phyloP scores from a whole-genome alignment of 1,139 yeast species.

The Hansenula sp. region DNA sequence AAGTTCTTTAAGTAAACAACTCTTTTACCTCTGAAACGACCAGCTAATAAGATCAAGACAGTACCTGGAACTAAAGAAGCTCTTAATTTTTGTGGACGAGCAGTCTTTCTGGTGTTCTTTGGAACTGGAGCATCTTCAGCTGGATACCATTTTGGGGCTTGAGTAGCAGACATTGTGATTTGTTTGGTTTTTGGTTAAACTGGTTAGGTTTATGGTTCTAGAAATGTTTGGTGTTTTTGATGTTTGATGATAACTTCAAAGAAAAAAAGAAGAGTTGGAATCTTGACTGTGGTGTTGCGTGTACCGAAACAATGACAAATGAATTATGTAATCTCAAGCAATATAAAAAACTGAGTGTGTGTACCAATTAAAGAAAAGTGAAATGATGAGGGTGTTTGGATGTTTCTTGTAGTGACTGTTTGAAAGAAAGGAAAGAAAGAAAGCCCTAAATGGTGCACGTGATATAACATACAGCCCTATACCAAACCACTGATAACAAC shows the following conservation, averaged over 20 bases:
- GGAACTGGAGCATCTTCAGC: constrained; percentile 80
- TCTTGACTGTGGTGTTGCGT: not conserved
- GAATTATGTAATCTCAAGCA: not conserved
- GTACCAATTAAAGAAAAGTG: too few species aligned
- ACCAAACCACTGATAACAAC: constrained; percentile 18
- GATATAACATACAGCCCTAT: not conserved
- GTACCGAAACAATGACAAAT: not conserved
- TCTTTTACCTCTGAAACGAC: constrained; percentile 98
- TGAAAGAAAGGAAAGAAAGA: not conserved
- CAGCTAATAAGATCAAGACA: constrained; percentile 88
- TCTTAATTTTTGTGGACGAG: constrained; percentile 85
- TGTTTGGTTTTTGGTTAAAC: constrained; percentile 1
- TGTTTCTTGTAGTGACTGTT: too few species aligned
- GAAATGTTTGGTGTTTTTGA: not conserved
- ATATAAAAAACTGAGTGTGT: not conserved
- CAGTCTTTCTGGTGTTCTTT: constrained; percentile 71
- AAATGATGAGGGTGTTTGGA: not conserved
- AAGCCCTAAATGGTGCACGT: not conserved
- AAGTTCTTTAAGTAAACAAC: constrained; percentile 88
- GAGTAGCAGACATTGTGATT: constrained; percentile 22
- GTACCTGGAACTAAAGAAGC: constrained; percentile 91
- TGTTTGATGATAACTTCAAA: constrained; percentile 1
- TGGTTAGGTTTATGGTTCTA: not conserved
- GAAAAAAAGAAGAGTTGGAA: not conserved
- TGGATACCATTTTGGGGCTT: constrained; percentile 81